Evolutionary conservation across 2,329 filamentous ascomycete genomes (phyloP).

Genomic region (Apiospora sp.): DNA sequence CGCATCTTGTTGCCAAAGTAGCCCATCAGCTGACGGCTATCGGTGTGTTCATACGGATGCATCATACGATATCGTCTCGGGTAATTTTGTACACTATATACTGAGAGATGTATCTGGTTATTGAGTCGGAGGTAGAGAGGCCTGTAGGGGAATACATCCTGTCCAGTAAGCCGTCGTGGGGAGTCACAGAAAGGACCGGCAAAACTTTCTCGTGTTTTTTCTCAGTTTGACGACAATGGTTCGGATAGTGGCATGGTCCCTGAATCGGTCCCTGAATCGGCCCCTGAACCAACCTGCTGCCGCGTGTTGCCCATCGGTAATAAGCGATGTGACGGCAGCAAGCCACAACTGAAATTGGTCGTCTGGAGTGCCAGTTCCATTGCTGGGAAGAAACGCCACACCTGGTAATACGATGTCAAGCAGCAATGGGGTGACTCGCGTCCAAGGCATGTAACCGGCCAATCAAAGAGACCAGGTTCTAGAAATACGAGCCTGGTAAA

Average conservation of each 20-base stretch:
- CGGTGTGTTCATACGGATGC: neutral
- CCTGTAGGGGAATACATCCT: no score
- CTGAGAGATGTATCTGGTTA: no score
- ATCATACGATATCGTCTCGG: neutral
- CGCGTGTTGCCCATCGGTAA: neutral
- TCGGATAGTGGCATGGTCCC: neutral
- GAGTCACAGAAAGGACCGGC: neutral
- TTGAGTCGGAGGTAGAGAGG: no score
- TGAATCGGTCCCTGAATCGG: neutral
- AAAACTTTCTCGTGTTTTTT: neutral
- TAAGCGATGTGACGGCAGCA: neutral
- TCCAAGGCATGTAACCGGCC: no score
- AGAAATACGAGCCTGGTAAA: no score
- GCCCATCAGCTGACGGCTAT: neutral
- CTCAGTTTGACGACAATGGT: neutral
- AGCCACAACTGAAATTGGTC: neutral
- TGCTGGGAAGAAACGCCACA: neutral
- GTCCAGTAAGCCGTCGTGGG: neutral
- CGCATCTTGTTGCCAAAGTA: neutral
- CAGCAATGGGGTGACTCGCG: no score
- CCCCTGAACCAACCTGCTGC: neutral
- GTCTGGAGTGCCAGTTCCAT: neutral
- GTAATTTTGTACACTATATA: no score
- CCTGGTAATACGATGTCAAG: no score
- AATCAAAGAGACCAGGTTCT: no score